Percentiles rank a stretch among this genome's conserved stretches.
Conservation (phyloP, 129 eudicot genomes). For the Pulicaria dysenterica region DNA sequence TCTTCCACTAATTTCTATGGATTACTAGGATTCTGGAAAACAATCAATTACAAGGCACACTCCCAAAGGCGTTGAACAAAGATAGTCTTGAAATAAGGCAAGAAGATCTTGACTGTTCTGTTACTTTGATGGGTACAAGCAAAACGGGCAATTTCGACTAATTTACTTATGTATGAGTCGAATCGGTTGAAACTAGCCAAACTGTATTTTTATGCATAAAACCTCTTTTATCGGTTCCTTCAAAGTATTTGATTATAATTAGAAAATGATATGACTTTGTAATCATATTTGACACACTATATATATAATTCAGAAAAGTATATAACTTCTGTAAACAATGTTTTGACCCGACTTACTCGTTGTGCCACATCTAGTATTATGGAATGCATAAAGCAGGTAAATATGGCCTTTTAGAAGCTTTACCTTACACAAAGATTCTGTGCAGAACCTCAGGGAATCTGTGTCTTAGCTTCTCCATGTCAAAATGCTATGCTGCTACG, state of each 20-base stretch:
- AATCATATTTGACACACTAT: not conserved
- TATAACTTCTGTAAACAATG: not conserved
- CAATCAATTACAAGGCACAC: slow-evolving; percentile 74
- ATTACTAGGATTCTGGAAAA: slow-evolving; percentile 76
- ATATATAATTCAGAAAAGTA: not conserved
- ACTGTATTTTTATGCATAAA: not conserved
- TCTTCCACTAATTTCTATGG: slow-evolving; percentile 4
- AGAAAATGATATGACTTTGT: not conserved
- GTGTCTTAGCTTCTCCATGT: slow-evolving; percentile 71
- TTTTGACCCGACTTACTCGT: not conserved
- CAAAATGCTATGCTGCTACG: slow-evolving; percentile 48
- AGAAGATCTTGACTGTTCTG: not conserved
- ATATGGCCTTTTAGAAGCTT: not conserved
- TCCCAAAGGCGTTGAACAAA: slow-evolving; percentile 69
- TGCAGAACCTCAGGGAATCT: slow-evolving; percentile 85
- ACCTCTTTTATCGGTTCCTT: not conserved
- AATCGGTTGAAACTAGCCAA: not conserved
- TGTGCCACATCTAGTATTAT: not conserved
- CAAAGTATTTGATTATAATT: not conserved
- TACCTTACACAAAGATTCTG: slow-evolving; percentile 23
- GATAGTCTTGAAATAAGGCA: slow-evolving; percentile 71
- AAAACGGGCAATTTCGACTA: not conserved
- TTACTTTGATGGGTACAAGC: not conserved
- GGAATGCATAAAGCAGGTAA: not conserved
- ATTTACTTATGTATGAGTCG: not conserved